A percentile compares a stretch with the other conserved stretches of the same genome.
Evolutionary conservation across 108 stramenopile genomes (phyloP).

Genomic region (Schizochytrium sp.): DNA sequence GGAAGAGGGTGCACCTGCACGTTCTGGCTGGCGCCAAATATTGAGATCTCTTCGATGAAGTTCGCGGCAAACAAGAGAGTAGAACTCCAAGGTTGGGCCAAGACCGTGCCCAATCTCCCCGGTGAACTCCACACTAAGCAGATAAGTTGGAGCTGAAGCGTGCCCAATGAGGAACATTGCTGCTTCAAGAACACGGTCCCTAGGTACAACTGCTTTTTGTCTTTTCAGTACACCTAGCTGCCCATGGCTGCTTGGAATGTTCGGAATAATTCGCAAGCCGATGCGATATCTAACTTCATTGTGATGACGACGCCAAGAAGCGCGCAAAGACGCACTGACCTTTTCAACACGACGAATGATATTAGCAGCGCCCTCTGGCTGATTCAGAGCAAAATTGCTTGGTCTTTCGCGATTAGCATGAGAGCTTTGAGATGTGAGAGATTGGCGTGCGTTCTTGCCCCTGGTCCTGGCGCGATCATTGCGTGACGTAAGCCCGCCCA

Average conservation of each 20-base stretch:
- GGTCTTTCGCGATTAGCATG: too few relatives aligned
- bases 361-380: too few relatives aligned
- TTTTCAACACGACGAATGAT: too few relatives aligned
- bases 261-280: not conserved
- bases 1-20: too few relatives aligned
- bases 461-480: too few relatives aligned
- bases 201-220: slow-evolving; percentile 30
- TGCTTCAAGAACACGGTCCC: slow-evolving; percentile 18
- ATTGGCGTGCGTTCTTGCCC: too few relatives aligned
- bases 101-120: slow-evolving; percentile 51
- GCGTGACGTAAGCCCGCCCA: too few relatives aligned
- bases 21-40: slow-evolving; percentile 24
- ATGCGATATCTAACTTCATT: not conserved
- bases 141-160: not conserved
- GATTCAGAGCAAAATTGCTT: too few relatives aligned
- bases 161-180: slow-evolving; percentile 36
- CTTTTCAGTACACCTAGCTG: not conserved
- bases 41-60: slow-evolving; percentile 12
- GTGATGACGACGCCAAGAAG: not conserved
- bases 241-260: slow-evolving; percentile 19
- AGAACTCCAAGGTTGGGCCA: slow-evolving; percentile 40
- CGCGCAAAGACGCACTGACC: not conserved
- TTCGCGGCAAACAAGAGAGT: slow-evolving; percentile 49
- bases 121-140: slow-evolving; percentile 34
- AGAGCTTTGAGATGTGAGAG: too few relatives aligned